Percentiles rank a stretch among this genome's conserved stretches.
Conservation (phyloP, 768 basidiomycete genomes). For the Cyclocybe cylindracea region DNA sequence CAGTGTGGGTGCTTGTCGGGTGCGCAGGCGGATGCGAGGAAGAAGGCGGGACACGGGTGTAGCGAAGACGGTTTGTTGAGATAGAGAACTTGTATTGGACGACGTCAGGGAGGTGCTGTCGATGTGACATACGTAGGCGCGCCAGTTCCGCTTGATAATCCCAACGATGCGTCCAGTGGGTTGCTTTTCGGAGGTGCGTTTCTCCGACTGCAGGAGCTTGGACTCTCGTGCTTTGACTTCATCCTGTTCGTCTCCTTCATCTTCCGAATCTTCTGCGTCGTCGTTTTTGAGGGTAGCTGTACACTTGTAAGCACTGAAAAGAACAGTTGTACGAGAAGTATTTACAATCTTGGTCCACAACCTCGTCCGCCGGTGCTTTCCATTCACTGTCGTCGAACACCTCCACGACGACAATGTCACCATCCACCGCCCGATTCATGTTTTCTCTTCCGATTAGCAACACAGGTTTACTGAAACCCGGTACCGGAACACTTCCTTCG, state of each 20-base stretch:
- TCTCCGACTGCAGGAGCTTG: conserved; percentile 38
- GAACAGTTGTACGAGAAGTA: conserved; percentile 1
- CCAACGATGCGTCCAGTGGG: conserved; percentile 94
- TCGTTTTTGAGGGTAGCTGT: conserved; percentile 84
- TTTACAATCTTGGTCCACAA: conserved; percentile 90
- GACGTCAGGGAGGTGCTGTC: conserved; percentile 87
- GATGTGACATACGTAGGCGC: conserved; percentile 96
- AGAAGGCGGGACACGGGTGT: conserved; percentile 89
- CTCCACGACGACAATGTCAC: conserved; percentile 91
- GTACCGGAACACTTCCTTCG: conserved; percentile 86
- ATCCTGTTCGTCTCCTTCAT: conserved; percentile 47
- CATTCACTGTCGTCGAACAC: conserved; percentile 86
- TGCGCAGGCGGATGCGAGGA: conserved; percentile 92
- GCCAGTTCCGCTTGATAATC: conserved; percentile 93
- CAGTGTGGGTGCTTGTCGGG: conserved; percentile 88
- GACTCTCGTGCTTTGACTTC: conserved; percentile 42
- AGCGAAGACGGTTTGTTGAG: conserved; percentile 91
- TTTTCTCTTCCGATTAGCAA: conserved; percentile 86
- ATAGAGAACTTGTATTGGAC: conserved; percentile 72
- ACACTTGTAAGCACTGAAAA: not conserved
- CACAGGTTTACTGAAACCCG: conserved; percentile 73
- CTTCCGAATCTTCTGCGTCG: conserved; percentile 77
- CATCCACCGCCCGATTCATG: conserved; percentile 95
- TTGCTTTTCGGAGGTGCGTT: conserved; percentile 60
- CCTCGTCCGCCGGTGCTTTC: conserved; percentile 90